Conservation (phyloP, 192 early-diverging fungal species). For the Entophlyctis helioformis region DNA sequence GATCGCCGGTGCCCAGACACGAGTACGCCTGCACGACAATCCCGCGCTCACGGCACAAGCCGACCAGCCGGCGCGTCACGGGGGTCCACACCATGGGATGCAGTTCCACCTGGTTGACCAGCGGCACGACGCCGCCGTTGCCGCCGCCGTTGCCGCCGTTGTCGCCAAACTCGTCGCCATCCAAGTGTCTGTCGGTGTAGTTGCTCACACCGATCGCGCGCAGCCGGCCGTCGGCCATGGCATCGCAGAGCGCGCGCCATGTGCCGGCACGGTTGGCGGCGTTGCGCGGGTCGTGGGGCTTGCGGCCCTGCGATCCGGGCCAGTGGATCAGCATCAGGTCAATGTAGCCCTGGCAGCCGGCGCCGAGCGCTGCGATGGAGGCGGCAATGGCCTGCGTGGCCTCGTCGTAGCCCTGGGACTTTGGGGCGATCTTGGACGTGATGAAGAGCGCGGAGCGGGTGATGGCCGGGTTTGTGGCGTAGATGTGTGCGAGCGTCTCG, state of each 20-base stretch:
- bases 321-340: slow-evolving; percentile 19
- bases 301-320: slow-evolving; percentile 11
- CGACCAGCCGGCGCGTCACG: slow-evolving; percentile 1
- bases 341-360: not conserved
- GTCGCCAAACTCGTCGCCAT: slow-evolving; percentile 34
- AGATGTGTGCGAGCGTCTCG: slow-evolving; percentile 5
- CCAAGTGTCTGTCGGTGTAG: slow-evolving; percentile 41
- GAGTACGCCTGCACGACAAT: slow-evolving; percentile 24
- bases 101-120: slow-evolving; percentile 20
- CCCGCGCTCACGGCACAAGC: slow-evolving; percentile 3
- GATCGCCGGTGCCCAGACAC: slow-evolving; percentile 20
- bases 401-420: slow-evolving; percentile 20
- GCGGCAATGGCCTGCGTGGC: slow-evolving; percentile 13
- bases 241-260: slow-evolving; percentile 23
- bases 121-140: not conserved
- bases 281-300: slow-evolving; percentile 11
- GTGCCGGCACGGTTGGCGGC: slow-evolving; percentile 11
- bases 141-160: slow-evolving; percentile 16
- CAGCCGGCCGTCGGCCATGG: slow-evolving; percentile 24
- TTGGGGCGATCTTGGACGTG: slow-evolving; percentile 30
- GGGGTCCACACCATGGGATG: slow-evolving; percentile 14
- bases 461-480: slow-evolving; percentile 1
- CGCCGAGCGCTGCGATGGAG: not conserved
- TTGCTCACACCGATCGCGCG: slow-evolving; percentile 62
- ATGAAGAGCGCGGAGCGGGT: slow-evolving; percentile 20